These are phyloP conservation scores for Polychaeton citri DNA, from an alignment of 2,329 filamentous ascomycete species.

Conservation along the genomic window DNA sequence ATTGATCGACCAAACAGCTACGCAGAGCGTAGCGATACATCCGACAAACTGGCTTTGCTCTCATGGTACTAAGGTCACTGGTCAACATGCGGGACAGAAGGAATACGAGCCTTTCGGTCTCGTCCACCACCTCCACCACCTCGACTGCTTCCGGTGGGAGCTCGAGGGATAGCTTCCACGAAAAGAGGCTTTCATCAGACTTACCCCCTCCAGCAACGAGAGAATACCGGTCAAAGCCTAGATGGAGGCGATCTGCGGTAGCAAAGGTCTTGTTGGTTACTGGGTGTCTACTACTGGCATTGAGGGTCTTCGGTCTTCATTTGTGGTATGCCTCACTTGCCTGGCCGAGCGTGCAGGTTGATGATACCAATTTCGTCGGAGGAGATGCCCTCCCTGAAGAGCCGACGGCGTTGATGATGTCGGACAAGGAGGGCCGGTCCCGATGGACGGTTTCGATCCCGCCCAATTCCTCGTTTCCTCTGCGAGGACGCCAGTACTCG, in stretches of 20 bases:
- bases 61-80: slow-evolving; percentile 1
- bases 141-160: slow-evolving; percentile 55
- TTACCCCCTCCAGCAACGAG: slow-evolving; percentile 12
- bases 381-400: slow-evolving; percentile 55
- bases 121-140: slow-evolving; percentile 50
- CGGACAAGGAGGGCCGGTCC: slow-evolving; percentile 48
- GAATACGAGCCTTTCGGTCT: slow-evolving; percentile 34
- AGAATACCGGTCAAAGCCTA: slow-evolving; percentile 6
- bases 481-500: slow-evolving; percentile 51
- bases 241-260: slow-evolving; percentile 5
- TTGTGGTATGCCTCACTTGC: neutral
- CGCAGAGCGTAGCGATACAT: too few species aligned
- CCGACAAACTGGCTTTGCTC: neutral
- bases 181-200: slow-evolving; percentile 26
- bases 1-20: too few species aligned
- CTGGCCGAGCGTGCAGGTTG: neutral
- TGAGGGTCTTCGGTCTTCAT: neutral
- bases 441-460: slow-evolving; percentile 79
- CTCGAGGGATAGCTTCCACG: slow-evolving; percentile 33
- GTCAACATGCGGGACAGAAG: slow-evolving; percentile 31
- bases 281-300: slow-evolving; percentile 3
- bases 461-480: slow-evolving; percentile 49
- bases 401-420: slow-evolving; percentile 58
- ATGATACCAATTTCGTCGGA: slow-evolving; percentile 52
- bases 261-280: slow-evolving; percentile 1